A percentile compares a stretch with the other conserved stretches of the same genome.
phyloP scores from a whole-genome alignment of 108 stramenopile genomes.

The Nitzschia sp. region DNA sequence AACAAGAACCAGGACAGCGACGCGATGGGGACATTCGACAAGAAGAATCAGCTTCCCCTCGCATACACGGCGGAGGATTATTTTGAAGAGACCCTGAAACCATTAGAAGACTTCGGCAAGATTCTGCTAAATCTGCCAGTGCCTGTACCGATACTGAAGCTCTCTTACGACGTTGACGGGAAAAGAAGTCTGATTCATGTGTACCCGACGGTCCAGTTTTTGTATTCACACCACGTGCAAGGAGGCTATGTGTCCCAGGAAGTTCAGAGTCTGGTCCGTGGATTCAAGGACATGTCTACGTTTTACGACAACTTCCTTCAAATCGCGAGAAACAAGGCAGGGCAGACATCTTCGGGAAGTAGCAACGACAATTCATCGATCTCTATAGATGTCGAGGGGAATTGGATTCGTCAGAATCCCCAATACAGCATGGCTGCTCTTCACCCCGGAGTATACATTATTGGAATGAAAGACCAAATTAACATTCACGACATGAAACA shows the following conservation, averaged over 20 bases:
- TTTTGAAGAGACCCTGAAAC: slow-evolving; percentile 16
- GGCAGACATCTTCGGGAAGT: background rate
- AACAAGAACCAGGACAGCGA: slow-evolving; percentile 42
- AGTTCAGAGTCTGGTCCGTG: slow-evolving; percentile 9
- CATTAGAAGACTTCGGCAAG: slow-evolving; percentile 23
- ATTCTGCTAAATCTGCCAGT: slow-evolving; percentile 25
- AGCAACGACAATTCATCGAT: background rate
- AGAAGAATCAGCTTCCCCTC: slow-evolving; percentile 23
- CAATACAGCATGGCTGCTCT: slow-evolving; percentile 36
- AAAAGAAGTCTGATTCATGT: slow-evolving; percentile 13
- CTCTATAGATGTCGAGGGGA: slow-evolving; percentile 9
- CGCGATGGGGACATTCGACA: slow-evolving; percentile 39
- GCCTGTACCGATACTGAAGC: slow-evolving; percentile 18
- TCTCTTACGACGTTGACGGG: slow-evolving; percentile 17
- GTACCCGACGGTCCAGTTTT: slow-evolving; percentile 36
- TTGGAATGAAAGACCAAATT: slow-evolving; percentile 43
- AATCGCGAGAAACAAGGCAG: too few species aligned
- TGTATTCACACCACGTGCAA: slow-evolving; percentile 32
- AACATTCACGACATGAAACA: slow-evolving; percentile 27
- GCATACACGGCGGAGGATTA: slow-evolving; percentile 15
- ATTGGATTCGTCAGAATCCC: slow-evolving; percentile 30
- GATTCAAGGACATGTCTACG: slow-evolving; percentile 18
- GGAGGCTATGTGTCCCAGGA: slow-evolving; percentile 21
- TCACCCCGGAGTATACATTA: slow-evolving; percentile 30
- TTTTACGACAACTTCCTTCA: slow-evolving; percentile 13